Percentiles rank a stretch among this genome's conserved stretches.
Evolutionary conservation across 345 rosid species (phyloP).

Genomic region (Trapa incisa): DNA sequence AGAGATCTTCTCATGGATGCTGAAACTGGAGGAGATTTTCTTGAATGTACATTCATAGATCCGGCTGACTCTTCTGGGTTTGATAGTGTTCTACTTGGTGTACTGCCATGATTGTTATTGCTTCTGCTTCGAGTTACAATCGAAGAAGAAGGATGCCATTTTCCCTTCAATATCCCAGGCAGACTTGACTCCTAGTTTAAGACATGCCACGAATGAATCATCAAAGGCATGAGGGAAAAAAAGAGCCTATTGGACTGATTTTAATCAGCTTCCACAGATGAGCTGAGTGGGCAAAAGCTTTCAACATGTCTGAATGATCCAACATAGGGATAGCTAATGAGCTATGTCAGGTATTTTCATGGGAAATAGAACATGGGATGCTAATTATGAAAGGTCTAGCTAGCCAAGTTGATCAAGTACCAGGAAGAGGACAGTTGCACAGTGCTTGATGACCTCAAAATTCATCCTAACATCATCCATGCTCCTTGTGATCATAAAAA

Average conservation of each 20-base stretch:
- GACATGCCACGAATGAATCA: neutral
- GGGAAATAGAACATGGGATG: too few species aligned
- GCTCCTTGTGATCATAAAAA: constrained; percentile 31
- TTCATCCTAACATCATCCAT: constrained; percentile 89
- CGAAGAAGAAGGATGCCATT: constrained; percentile 35
- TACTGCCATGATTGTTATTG: neutral
- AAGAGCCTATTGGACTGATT: too few species aligned
- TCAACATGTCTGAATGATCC: too few species aligned
- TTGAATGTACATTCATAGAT: neutral
- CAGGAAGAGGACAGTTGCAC: constrained; percentile 81
- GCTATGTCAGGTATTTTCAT: too few species aligned
- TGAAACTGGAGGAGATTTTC: constrained; percentile 1
- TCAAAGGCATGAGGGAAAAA: too few species aligned
- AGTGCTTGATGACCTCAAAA: constrained; percentile 73
- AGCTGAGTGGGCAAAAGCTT: too few species aligned
- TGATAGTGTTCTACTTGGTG: constrained; percentile 6
- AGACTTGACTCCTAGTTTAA: constrained; percentile 50
- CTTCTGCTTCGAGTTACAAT: constrained; percentile 63
- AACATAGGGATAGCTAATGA: neutral
- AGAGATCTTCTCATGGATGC: constrained; percentile 7
- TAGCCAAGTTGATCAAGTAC: constrained; percentile 17
- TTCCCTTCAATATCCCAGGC: constrained; percentile 41
- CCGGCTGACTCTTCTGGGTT: neutral
- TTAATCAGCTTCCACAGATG: too few species aligned
- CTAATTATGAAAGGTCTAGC: too few species aligned